These are phyloP conservation scores for Thuja plicata DNA, from an alignment of 83 land plant genomes.

Conservation along the genomic window DNA sequence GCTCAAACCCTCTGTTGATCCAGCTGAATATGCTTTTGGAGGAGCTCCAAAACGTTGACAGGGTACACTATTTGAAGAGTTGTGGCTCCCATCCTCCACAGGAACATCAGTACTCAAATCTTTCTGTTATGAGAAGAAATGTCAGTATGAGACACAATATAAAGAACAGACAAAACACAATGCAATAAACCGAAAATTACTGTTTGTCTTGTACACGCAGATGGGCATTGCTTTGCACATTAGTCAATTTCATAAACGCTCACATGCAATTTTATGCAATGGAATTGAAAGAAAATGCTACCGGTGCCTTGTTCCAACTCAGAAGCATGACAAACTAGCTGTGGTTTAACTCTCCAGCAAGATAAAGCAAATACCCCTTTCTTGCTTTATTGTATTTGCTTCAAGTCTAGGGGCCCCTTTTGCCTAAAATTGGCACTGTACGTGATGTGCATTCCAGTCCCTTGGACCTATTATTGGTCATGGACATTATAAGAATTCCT, in stretches of 20 bases:
- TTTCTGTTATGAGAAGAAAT: background rate
- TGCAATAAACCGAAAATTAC: background rate
- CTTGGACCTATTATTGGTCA: no score
- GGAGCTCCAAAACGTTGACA: background rate
- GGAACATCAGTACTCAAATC: background rate
- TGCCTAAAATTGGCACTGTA: no score
- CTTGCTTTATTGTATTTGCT: no score
- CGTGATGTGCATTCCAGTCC: no score
- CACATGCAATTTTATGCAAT: background rate
- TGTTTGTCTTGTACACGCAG: background rate
- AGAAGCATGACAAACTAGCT: background rate
- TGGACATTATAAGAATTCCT: no score
- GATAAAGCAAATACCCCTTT: background rate
- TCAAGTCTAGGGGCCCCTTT: no score
- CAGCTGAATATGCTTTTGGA: background rate
- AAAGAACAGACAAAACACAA: background rate
- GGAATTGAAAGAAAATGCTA: background rate
- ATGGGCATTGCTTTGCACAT: background rate
- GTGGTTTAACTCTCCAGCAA: background rate
- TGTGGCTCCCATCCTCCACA: background rate
- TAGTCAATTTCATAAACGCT: background rate
- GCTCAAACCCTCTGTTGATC: background rate
- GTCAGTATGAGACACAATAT: background rate
- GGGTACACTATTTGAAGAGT: background rate
- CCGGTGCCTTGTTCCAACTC: background rate